A percentile compares a stretch with the other conserved stretches of the same genome.
These are phyloP conservation scores for Silene uniflora DNA, from an alignment of 148 eudicot species.

Conservation along the genomic window DNA sequence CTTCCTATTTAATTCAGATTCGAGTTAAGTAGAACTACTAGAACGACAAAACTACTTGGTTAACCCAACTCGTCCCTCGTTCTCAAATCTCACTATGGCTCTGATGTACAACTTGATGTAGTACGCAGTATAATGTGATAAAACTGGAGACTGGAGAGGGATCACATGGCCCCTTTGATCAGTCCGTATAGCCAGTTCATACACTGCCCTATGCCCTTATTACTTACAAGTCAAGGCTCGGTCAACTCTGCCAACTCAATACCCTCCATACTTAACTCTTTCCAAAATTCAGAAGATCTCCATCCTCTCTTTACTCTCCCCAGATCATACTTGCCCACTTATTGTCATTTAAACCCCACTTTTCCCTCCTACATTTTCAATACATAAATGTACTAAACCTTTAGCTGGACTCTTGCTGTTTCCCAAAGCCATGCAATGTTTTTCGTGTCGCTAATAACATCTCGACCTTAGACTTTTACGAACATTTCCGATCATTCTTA, in stretches of 20 bases:
- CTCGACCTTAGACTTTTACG: background rate
- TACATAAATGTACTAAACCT: slow-evolving; percentile 19
- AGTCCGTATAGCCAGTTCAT: slow-evolving; percentile 30
- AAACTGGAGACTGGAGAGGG: background rate
- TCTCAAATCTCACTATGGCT: too few relatives aligned
- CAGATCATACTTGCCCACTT: background rate
- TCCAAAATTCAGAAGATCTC: slow-evolving; percentile 15
- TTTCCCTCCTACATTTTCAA: background rate
- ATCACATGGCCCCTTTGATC: slow-evolving; percentile 24
- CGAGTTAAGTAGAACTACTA: background rate
- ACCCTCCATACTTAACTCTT: background rate
- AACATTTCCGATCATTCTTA: background rate
- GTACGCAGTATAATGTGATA: too few relatives aligned
- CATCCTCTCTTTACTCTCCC: background rate
- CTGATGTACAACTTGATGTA: too few relatives aligned
- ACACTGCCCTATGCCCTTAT: slow-evolving; percentile 3
- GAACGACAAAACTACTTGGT: too few relatives aligned
- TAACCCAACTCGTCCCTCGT: too few relatives aligned
- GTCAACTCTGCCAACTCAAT: slow-evolving; percentile 31
- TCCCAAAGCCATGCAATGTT: slow-evolving; percentile 8
- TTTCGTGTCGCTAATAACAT: too few relatives aligned
- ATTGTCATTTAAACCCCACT: slow-evolving; percentile 4
- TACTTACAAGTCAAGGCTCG: slow-evolving; percentile 24
- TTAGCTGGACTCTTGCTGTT: slow-evolving; percentile 27
- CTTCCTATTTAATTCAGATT: background rate